A percentile compares a stretch with the other conserved stretches of the same genome.
Evolutionary conservation across 2,329 filamentous ascomycete species (phyloP).

Genomic region (Sarocladiaceae sp.): DNA sequence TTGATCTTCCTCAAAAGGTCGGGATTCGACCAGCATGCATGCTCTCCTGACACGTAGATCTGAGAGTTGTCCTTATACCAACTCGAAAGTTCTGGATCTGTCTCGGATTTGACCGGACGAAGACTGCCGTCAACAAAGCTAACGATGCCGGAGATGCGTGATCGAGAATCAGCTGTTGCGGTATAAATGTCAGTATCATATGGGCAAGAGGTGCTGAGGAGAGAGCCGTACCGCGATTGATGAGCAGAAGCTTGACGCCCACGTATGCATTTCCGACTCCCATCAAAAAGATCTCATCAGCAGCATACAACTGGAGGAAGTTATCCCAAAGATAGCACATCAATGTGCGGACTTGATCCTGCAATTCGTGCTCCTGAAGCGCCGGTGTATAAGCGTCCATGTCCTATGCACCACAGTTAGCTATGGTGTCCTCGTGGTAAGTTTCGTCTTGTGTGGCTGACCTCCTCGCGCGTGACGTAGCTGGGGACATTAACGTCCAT

Average conservation of each 20-base stretch:
- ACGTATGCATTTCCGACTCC: slow-evolving; percentile 87
- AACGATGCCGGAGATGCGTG: slow-evolving; percentile 66
- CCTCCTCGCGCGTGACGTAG: slow-evolving; percentile 62
- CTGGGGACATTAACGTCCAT: slow-evolving; percentile 91
- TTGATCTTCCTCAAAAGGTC: slow-evolving; percentile 55
- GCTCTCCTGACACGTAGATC: slow-evolving; percentile 71
- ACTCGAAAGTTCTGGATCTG: slow-evolving; percentile 63
- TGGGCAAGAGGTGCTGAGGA: not conserved
- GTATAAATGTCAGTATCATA: not conserved
- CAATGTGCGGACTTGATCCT: slow-evolving; percentile 65
- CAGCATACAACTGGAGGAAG: slow-evolving; percentile 75
- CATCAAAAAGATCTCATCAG: slow-evolving; percentile 75
- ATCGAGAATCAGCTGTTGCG: slow-evolving; percentile 51
- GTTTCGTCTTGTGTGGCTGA: slow-evolving; percentile 20
- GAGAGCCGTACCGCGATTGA: slow-evolving; percentile 58
- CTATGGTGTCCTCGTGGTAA: no score
- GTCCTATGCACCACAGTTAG: slow-evolving; percentile 39
- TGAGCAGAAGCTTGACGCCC: slow-evolving; percentile 76
- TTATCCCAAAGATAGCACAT: slow-evolving; percentile 95
- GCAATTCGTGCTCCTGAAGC: slow-evolving; percentile 41
- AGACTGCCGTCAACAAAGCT: slow-evolving; percentile 78
- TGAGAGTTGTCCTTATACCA: slow-evolving; percentile 85
- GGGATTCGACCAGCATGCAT: slow-evolving; percentile 69
- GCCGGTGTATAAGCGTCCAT: slow-evolving; percentile 42
- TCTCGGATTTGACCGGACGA: slow-evolving; percentile 74